Conservation (phyloP, 2,329 filamentous ascomycete species). For the Polychaeton citri region DNA sequence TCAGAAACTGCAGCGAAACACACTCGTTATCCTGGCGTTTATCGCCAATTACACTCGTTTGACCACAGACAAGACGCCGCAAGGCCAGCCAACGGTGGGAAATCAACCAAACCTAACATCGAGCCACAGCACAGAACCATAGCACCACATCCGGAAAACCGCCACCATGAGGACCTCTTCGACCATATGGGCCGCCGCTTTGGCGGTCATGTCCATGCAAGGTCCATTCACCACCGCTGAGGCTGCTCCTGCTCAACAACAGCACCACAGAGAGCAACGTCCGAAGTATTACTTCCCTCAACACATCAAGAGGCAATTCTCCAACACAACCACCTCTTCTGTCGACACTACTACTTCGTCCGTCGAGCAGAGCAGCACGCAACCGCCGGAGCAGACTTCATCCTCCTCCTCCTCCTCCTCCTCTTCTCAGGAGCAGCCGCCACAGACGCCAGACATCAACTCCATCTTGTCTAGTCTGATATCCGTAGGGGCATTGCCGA, state of each 20-base stretch:
- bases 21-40: constrained; percentile 15
- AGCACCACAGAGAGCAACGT: constrained; percentile 20
- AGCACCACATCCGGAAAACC: constrained; percentile 7
- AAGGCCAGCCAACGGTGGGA: constrained; percentile 2
- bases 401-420: too few relatives aligned
- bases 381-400: not conserved
- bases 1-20: constrained; percentile 10
- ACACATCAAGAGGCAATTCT: constrained; percentile 30
- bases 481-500: not conserved
- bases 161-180: constrained; percentile 30
- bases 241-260: constrained; percentile 32
- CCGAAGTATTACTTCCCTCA: constrained; percentile 37
- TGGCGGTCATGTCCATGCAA: constrained; percentile 30
- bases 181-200: constrained; percentile 33
- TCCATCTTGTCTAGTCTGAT: not conserved
- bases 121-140: constrained; percentile 7
- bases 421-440: too few relatives aligned
- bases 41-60: constrained; percentile 42
- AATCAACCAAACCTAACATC: constrained; percentile 4
- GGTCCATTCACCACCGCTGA: constrained; percentile 34
- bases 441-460: not conserved
- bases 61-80: constrained; percentile 3
- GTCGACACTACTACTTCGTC: constrained; percentile 1
- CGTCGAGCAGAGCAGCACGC: not conserved
- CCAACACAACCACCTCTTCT: constrained; percentile 14